phyloP scores from a whole-genome alignment of 768 basidiomycete genomes.

The Tulasnella sp. region DNA sequence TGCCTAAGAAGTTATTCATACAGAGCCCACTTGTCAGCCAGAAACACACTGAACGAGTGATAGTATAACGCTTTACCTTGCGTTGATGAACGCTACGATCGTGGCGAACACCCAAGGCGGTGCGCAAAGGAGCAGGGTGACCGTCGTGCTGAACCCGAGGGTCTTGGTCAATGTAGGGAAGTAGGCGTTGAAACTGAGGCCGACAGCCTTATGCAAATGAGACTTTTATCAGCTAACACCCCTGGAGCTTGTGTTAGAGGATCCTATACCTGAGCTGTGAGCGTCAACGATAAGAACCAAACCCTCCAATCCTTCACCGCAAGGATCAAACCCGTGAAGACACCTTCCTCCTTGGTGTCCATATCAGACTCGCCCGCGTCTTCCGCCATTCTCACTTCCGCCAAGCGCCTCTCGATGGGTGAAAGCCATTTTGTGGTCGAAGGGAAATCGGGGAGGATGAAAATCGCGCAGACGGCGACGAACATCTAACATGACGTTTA shows the following conservation, averaged over 20 bases:
- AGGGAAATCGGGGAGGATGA: constrained; percentile 67
- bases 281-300: constrained; percentile 54
- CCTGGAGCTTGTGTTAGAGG: too few relatives aligned
- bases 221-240: too few relatives aligned
- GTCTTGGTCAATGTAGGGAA: constrained; percentile 48
- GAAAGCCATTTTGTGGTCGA: constrained; percentile 47
- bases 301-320: constrained; percentile 73
- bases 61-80: too few relatives aligned
- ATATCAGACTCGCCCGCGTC: constrained; percentile 47
- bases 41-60: too few relatives aligned
- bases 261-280: constrained; percentile 47
- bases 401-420: constrained; percentile 43
- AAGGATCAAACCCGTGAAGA: constrained; percentile 38
- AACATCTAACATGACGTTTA: constrained; percentile 25
- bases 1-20: constrained; percentile 29
- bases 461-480: constrained; percentile 41
- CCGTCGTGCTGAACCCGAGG: constrained; percentile 52
- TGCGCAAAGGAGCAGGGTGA: constrained; percentile 62
- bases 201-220: not conserved
- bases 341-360: constrained; percentile 30
- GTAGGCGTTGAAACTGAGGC: constrained; percentile 52
- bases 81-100: constrained; percentile 39
- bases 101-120: constrained; percentile 65
- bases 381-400: constrained; percentile 44
- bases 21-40: too few relatives aligned